Base-by-base conservation (phyloP, 139 green algal species). In the Dunaliella primolecta region DNA sequence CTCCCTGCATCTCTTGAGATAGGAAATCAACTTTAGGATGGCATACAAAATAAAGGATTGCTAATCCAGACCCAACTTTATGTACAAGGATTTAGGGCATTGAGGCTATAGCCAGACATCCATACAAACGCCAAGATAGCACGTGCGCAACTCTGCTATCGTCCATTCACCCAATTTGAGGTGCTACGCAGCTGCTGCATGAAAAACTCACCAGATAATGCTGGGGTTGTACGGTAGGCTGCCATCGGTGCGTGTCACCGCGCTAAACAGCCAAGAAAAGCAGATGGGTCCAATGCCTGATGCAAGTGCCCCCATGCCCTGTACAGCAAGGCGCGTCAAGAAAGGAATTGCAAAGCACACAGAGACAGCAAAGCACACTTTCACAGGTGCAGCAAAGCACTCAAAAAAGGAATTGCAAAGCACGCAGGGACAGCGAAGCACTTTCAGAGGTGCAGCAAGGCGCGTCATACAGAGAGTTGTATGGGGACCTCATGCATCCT, bases 211-310 rank as follows among this genome's bases (percentile, higher is more conserved):
- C 46, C 46, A 64, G 46, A 64, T 64, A 15, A 64, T 64, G 46
- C 46, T 64, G 33, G 93, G 91, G 71, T 91, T 89, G 79, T 87
- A 90, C n/a, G 86, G 87, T 75, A 93, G 78, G 27, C 46, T 64
- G 1, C 88, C 91, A 21, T 91, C 92, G 25, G 85, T 87, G 30
- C 87, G 84, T 21, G 91, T 94, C 86, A 94, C 94, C 27, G 77
- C 81, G 0, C 88, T 76, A 81, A 97, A 97, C 11, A 97, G 84
- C 23, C 81, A 71, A 0, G 94, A 92, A 87, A 95, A 97, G 0
- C 91, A 23, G 27, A 97, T 80, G 0, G 94, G 94, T 0, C 94
- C 94, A 31, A 93, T 57, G 11, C 94, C 94, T 21, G 87, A 81
- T 0, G 94, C 94, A 31, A 97, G 81, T 0, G 93, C 87, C 2